Conservation (phyloP, 2,329 filamentous ascomycete genomes). For the Claviceps pusilla region DNA sequence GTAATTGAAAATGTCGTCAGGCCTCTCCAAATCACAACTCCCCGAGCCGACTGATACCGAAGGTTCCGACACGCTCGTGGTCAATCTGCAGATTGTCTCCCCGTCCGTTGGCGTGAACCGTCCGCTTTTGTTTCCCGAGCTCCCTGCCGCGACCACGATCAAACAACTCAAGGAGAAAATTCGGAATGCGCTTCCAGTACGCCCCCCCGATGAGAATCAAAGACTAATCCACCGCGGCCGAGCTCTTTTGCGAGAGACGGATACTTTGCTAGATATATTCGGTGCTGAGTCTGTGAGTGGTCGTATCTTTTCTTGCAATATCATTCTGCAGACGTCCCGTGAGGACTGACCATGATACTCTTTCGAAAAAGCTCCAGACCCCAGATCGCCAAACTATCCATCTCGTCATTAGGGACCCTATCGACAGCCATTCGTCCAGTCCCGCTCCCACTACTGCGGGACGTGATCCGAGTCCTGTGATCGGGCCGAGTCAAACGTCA, state of each 20-base stretch:
- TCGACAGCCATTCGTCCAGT: constrained; percentile 16
- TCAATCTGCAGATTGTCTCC: constrained; percentile 45
- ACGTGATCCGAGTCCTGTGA: constrained; percentile 15
- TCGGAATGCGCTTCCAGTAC: constrained; percentile 32
- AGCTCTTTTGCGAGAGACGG: constrained; percentile 36
- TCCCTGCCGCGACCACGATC: constrained; percentile 37
- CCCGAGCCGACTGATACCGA: constrained; percentile 10
- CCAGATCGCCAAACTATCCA: constrained; percentile 37
- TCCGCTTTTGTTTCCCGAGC: constrained; percentile 32
- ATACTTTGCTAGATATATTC: constrained; percentile 42
- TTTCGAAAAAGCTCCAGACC: constrained; percentile 22
- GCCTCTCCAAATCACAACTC: constrained; percentile 14
- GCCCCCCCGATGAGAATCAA: constrained; percentile 39
- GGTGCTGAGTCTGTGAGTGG: constrained; percentile 36
- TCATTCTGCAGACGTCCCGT: not conserved
- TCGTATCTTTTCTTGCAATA: not conserved
- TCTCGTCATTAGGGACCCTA: constrained; percentile 32
- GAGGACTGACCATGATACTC: constrained; percentile 5
- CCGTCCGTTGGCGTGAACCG: constrained; percentile 39
- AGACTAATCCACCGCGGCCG: constrained; percentile 47
- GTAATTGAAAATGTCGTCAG: constrained; percentile 25
- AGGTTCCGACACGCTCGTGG: constrained; percentile 21
- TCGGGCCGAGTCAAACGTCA: not conserved
- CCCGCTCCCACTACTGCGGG: constrained; percentile 9
- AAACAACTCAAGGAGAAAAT: constrained; percentile 44